A percentile compares a stretch with the other conserved stretches of the same genome.
Evolutionary conservation across 2,329 filamentous ascomycete species (phyloP).

Genomic region (Mycosphaerelloides madeirae): DNA sequence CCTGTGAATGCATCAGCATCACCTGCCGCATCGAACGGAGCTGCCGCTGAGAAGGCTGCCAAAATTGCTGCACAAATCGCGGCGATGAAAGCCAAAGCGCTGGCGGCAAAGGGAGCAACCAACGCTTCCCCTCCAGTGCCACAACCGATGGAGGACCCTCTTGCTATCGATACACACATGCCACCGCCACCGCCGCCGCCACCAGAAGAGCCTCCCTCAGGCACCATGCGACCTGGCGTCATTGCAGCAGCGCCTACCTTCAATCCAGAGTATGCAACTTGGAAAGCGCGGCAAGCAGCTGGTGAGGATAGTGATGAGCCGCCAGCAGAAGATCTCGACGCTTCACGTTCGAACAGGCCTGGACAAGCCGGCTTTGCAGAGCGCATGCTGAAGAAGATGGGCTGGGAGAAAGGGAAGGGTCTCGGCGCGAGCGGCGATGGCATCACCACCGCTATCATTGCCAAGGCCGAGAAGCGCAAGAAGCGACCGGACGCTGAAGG

Average conservation of each 20-base stretch:
- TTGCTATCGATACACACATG: constrained; percentile 5
- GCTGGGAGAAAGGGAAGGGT: constrained; percentile 83
- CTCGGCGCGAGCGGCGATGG: constrained; percentile 77
- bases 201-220: neutral
- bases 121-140: constrained; percentile 6
- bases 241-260: constrained; percentile 16
- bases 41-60: constrained; percentile 16
- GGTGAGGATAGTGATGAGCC: constrained; percentile 33
- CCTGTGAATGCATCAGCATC: constrained; percentile 17
- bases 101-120: constrained; percentile 11
- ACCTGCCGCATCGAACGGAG: constrained; percentile 17
- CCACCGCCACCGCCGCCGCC: constrained; percentile 13
- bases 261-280: constrained; percentile 15
- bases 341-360: constrained; percentile 60
- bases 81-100: constrained; percentile 21
- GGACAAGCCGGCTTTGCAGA: constrained; percentile 82
- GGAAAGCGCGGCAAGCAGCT: constrained; percentile 34
- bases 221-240: neutral
- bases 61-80: constrained; percentile 23
- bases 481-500: constrained; percentile 74
- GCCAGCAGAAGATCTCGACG: constrained; percentile 22
- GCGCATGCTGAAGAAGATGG: constrained; percentile 87
- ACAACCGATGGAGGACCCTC: constrained; percentile 12
- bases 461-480: constrained; percentile 80
- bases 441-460: constrained; percentile 76